Evolutionary conservation across 805 yeast genomes (phyloP), one percentile per base, ranked within the genome.

Genomic region (Candida golubevii): DNA sequence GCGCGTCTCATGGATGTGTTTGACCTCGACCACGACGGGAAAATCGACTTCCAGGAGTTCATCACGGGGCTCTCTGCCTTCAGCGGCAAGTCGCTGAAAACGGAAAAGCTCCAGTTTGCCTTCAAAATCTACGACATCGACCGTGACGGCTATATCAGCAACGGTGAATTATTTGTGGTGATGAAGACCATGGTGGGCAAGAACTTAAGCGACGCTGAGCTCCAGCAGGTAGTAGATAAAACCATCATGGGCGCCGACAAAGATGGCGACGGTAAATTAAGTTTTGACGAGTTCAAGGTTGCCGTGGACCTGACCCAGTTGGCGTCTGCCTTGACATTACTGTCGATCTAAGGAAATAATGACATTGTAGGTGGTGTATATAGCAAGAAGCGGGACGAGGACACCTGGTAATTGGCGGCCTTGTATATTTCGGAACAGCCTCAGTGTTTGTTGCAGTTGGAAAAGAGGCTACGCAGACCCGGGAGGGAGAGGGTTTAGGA

Each of bases 171-270:
- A 45, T 93, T 84, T 58, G 74, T 91, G 34, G 98, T 93, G 34
- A 72, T 93, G 68, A 87, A 93, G 65, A 86, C 88, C 79, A 93
- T 93, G 99, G 99, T 95, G 26, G 99, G 98, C 1, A 83, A 81
- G 54, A 89, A 93, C 58, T 67, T 95, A 45, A 84, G 81, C 49
- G 95, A 87, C 47, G 80, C 79, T 26, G 96, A 93, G 58, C 74
- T 93, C 44, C 99, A 93, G 63, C 98, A 95, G 65, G 79, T 93
- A 42, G 97, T 91, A n/a, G 98, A 93, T 63, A 82, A 95, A 64
- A 89, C 99, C 0, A 89, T 95, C 52, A 80, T 88, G 81, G 97
- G 91, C 62, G 90, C 91, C 2, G 99, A 93, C 62, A 87, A 91
- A 44, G 99, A 93, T 65, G 80, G 81, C 36, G 99, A 93, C 64